phyloP scores from a whole-genome alignment of 2,329 filamentous ascomycete genomes.

The Pezicula rhizophila region DNA sequence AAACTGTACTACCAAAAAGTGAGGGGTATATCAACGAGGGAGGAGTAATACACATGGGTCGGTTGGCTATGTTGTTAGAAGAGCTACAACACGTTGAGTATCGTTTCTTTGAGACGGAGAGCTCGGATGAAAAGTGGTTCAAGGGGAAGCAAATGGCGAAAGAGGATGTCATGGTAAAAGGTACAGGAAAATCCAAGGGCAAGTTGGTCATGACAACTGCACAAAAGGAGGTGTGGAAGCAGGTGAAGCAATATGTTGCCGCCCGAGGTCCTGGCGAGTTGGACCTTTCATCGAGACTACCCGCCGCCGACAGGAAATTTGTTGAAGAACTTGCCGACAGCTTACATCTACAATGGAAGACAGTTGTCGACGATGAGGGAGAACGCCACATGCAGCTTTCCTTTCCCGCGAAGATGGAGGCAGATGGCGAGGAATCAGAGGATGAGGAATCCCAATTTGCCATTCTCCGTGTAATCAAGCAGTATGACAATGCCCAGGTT shows the following conservation, averaged over 20 bases:
- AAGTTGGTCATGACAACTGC: conserved; percentile 69
- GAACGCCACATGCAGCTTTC: conserved; percentile 61
- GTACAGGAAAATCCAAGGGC: conserved; percentile 51
- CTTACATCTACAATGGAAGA: conserved; percentile 60
- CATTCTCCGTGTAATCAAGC: conserved; percentile 76
- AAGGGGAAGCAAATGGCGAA: conserved; percentile 75
- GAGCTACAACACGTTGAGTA: conserved; percentile 85
- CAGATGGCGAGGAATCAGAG: conserved; percentile 54
- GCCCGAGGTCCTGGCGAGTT: conserved; percentile 59
- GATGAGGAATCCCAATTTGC: conserved; percentile 83
- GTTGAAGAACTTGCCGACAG: conserved; percentile 77
- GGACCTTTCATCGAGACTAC: conserved; percentile 69
- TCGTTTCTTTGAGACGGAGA: conserved; percentile 87
- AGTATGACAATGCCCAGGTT: conserved; percentile 85
- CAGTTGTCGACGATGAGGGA: conserved; percentile 56
- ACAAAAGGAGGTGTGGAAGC: conserved; percentile 77
- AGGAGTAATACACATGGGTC: conserved; percentile 81
- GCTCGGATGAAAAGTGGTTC: conserved; percentile 86
- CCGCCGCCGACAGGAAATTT: conserved; percentile 83
- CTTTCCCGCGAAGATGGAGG: conserved; percentile 42
- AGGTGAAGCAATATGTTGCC: conserved; percentile 76
- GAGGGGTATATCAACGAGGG: conserved; percentile 96
- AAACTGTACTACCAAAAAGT: conserved; percentile 76
- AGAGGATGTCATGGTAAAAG: conserved; percentile 57
- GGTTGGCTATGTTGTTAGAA: conserved; percentile 71